A percentile compares a stretch with the other conserved stretches of the same genome.
Conservation (phyloP, 306 rosid genomes). For the Vigna unguiculata region DNA sequence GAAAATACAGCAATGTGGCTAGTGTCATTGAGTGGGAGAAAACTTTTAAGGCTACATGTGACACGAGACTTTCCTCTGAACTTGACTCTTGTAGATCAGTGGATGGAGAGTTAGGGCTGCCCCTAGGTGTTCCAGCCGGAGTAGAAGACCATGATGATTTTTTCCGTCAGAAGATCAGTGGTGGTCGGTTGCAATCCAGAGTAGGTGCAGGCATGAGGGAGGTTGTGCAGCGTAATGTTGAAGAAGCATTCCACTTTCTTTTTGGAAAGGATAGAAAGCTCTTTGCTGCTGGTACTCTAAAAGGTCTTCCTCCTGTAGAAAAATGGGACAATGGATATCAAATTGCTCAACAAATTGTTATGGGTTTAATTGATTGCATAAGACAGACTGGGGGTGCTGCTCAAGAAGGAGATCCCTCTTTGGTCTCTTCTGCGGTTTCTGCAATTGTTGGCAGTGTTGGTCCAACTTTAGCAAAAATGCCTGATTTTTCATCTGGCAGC, state of each 20-base stretch:
- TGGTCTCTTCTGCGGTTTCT: slow-evolving; percentile 90
- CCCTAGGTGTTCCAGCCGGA: slow-evolving; percentile 91
- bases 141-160: slow-evolving; percentile 91
- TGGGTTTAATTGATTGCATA: slow-evolving; percentile 82
- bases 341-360: slow-evolving; percentile 77
- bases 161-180: slow-evolving; percentile 83
- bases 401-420: slow-evolving; percentile 96
- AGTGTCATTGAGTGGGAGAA: slow-evolving; percentile 89
- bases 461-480: slow-evolving; percentile 61
- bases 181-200: slow-evolving; percentile 79
- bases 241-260: slow-evolving; percentile 63
- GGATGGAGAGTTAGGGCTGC: slow-evolving; percentile 79
- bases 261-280: slow-evolving; percentile 80
- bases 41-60: slow-evolving; percentile 73
- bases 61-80: slow-evolving; percentile 82
- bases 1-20: slow-evolving; percentile 65
- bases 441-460: slow-evolving; percentile 83
- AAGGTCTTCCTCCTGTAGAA: slow-evolving; percentile 62
- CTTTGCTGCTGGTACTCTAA: slow-evolving; percentile 62
- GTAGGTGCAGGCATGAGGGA: slow-evolving; percentile 84
- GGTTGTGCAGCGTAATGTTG: slow-evolving; percentile 77
- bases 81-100: slow-evolving; percentile 72
- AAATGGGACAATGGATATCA: slow-evolving; percentile 88
- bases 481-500: slow-evolving; percentile 68
- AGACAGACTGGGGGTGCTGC: slow-evolving; percentile 99